phyloP scores from a whole-genome alignment of 208 protist species.

The Trypanosoma theileri region DNA sequence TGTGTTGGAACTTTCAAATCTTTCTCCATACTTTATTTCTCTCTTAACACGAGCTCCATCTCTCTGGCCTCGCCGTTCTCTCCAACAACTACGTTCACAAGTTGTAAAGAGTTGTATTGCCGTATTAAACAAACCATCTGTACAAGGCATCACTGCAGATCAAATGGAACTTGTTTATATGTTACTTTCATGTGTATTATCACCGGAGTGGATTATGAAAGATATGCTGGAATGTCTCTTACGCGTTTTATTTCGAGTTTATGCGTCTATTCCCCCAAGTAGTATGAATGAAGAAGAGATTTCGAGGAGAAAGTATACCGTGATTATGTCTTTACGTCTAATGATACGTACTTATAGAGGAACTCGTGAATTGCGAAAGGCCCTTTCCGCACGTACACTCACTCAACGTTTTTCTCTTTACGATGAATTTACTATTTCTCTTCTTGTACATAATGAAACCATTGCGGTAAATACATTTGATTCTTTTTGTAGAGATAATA shows the following conservation, averaged over 20 bases:
- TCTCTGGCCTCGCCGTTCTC: conserved; percentile 55
- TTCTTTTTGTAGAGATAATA: conserved; percentile 50
- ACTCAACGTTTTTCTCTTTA: conserved; percentile 78
- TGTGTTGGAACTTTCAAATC: conserved; percentile 66
- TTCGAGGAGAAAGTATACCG: conserved; percentile 40
- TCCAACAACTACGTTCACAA: conserved; percentile 68
- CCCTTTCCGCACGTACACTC: conserved; percentile 63
- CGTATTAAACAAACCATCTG: conserved; percentile 65
- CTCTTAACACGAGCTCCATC: conserved; percentile 48
- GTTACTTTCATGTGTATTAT: conserved; percentile 50
- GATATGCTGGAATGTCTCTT: conserved; percentile 71
- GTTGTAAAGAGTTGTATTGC: conserved; percentile 73
- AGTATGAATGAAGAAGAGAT: conserved; percentile 60
- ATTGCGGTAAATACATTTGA: conserved; percentile 56
- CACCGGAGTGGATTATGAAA: conserved; percentile 65
- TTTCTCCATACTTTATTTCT: conserved; percentile 55
- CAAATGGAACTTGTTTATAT: conserved; percentile 62
- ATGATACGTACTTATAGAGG: conserved; percentile 58
- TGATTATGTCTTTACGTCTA: conserved; percentile 62
- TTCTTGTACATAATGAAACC: conserved; percentile 37
- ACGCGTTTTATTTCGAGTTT: conserved; percentile 68
- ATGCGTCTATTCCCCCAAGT: conserved; percentile 50
- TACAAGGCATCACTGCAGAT: conserved; percentile 47
- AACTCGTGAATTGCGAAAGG: conserved; percentile 71
- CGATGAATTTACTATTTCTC: conserved; percentile 51